A percentile compares a stretch with the other conserved stretches of the same genome.
phyloP scores from a whole-genome alignment of 164 flowering plant species.

The Echeveria elegans region DNA sequence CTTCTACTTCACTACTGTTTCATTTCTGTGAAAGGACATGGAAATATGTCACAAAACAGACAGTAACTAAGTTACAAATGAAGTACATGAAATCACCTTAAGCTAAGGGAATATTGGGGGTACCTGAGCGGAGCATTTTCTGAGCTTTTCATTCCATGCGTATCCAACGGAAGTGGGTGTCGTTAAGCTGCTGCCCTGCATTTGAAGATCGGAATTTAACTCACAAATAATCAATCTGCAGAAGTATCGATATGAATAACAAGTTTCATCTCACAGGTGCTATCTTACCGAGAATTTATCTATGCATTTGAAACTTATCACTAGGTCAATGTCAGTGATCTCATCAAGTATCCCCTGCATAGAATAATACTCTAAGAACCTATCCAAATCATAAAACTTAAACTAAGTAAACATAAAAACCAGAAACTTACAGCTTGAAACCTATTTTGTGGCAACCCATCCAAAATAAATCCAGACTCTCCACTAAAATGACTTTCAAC shows the following conservation, averaged over 20 bases:
- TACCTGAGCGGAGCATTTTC: slow-evolving; percentile 10
- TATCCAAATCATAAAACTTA: too few relatives aligned
- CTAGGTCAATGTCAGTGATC: slow-evolving; percentile 36
- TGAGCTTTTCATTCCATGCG: slow-evolving; percentile 24
- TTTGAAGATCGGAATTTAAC: slow-evolving; percentile 5
- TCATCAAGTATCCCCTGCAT: slow-evolving; percentile 40
- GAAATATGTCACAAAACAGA: too few relatives aligned
- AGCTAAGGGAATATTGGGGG: background rate
- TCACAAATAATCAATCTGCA: slow-evolving; percentile 9
- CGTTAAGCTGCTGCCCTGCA: background rate
- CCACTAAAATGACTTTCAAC: slow-evolving; percentile 72
- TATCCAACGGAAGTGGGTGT: slow-evolving; percentile 12
- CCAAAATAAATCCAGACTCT: slow-evolving; percentile 87
- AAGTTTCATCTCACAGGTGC: slow-evolving; percentile 11
- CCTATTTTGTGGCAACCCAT: slow-evolving; percentile 73
- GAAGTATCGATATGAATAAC: slow-evolving; percentile 8
- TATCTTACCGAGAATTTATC: slow-evolving; percentile 15
- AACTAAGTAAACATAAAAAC: too few relatives aligned
- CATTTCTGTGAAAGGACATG: too few relatives aligned
- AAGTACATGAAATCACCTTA: background rate
- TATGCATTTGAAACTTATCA: slow-evolving; percentile 29
- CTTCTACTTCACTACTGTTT: too few relatives aligned
- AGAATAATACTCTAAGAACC: background rate
- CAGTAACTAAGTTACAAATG: too few relatives aligned
- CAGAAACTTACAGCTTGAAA: slow-evolving; percentile 74